Evolutionary conservation across 768 basidiomycete genomes (phyloP), one percentile per base, ranked within the genome.

Genomic region (Boletus rufocinnamomeus): DNA sequence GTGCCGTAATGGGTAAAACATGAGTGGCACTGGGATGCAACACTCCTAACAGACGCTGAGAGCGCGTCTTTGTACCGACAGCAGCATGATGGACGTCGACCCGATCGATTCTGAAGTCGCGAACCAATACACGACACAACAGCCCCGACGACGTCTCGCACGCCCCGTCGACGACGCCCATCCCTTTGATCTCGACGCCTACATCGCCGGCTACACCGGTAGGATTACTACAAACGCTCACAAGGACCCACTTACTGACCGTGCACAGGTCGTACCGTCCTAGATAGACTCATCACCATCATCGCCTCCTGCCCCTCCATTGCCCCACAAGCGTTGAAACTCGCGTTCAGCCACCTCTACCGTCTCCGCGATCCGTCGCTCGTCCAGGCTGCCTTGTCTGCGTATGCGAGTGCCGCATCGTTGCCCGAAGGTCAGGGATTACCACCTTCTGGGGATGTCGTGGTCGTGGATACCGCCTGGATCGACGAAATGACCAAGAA

Each of bases 171-270:
- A 93, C 71, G 89, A 91, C 44, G 80, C 80, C 0, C 92, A 94
- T 68, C 91, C 93, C 5, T 95, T 93, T 68, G 93, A 96, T 68
- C 82, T 95, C 53, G 94, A 95, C 57, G 73, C 83, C 43, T 90
- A 92, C 71, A 85, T 88, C 58, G 77, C 87, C 44, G 82, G 84
- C 53, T 95, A 95, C 75, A 79, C 85, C 61, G 91, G 93, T 90
- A 45, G 53, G 56, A 30, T 40, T 14, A 21, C n/a, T 27, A n/a
- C 40, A 7, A 38, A 19, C 21, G 10, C 34, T 44, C n/a, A 37
- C 25, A 51, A 49, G 23, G 21, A 13, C 35, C 7, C 11, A 17
- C 30, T 43, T n/a, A 44, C 23, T 49, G 23, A 51, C 16, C 32
- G 37, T 23, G 59, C 56, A 28, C 66, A 89, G 93, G 91, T n/a